Evolutionary conservation across 2,329 filamentous ascomycete species (phyloP).

Genomic region (Venturia asperata): DNA sequence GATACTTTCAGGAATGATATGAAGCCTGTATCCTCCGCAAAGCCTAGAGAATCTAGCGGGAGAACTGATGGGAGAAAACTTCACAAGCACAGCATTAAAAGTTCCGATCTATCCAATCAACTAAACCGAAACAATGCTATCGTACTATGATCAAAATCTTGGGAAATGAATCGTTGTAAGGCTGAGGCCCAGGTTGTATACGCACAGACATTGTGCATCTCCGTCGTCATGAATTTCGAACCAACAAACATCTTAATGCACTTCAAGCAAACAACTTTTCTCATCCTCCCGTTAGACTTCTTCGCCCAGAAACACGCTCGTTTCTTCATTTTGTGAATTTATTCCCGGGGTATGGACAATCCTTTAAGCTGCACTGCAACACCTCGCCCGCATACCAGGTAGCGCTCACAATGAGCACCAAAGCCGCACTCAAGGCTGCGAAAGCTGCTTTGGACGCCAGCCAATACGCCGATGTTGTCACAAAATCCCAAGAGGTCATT

Average conservation of each 20-base stretch:
- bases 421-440: slow-evolving; percentile 73
- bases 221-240: neutral
- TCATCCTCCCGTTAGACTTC: neutral
- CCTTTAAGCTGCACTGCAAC: slow-evolving; percentile 25
- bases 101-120: neutral
- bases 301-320: neutral
- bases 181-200: slow-evolving; percentile 8
- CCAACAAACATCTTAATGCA: neutral
- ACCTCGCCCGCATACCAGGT: neutral
- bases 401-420: slow-evolving; percentile 36
- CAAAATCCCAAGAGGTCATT: slow-evolving; percentile 62
- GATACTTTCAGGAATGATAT: neutral
- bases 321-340: neutral
- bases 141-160: neutral
- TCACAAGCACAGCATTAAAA: too few relatives aligned
- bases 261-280: neutral
- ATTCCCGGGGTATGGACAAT: neutral
- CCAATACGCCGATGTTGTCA: slow-evolving; percentile 69
- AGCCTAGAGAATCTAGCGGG: too few relatives aligned
- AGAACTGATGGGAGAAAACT: neutral
- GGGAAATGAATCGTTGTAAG: neutral
- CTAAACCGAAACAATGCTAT: neutral
- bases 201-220: neutral
- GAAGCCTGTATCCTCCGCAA: neutral
- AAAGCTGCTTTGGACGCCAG: slow-evolving; percentile 69